These are phyloP conservation scores for Candida mesenterica DNA, from an alignment of 1,139 yeast genomes.

Conservation along the genomic window DNA sequence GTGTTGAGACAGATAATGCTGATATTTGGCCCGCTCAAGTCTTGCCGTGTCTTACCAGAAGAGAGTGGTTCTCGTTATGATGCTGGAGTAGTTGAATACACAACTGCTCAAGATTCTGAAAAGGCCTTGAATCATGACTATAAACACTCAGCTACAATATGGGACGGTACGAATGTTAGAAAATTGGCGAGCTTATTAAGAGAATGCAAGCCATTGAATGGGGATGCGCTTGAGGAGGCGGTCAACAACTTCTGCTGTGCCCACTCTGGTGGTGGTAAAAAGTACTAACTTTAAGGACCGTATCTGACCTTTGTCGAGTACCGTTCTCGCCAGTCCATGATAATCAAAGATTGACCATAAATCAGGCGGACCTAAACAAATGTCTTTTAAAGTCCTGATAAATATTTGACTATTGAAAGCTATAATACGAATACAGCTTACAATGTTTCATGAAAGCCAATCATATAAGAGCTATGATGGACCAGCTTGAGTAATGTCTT, in stretches of 20 bases:
- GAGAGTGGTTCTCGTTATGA: conserved; percentile 31
- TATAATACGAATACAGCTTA: conserved; percentile 1
- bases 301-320: neutral
- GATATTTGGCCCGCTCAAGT: conserved; percentile 42
- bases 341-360: neutral
- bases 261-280: no score
- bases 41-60: conserved; percentile 14
- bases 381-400: conserved; percentile 6
- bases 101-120: conserved; percentile 22
- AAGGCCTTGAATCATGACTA: conserved; percentile 44
- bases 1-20: conserved; percentile 41
- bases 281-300: neutral
- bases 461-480: no score
- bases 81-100: conserved; percentile 36
- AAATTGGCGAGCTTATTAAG: conserved; percentile 48
- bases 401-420: conserved; percentile 4
- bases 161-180: conserved; percentile 49
- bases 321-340: no score
- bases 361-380: neutral
- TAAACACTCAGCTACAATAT: conserved; percentile 35
- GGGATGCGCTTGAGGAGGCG: conserved; percentile 1
- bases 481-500: no score
- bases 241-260: neutral
- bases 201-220: conserved; percentile 21
- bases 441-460: no score